phyloP scores from a whole-genome alignment of 805 yeast species.

The Yamadazyma tumulicola region DNA sequence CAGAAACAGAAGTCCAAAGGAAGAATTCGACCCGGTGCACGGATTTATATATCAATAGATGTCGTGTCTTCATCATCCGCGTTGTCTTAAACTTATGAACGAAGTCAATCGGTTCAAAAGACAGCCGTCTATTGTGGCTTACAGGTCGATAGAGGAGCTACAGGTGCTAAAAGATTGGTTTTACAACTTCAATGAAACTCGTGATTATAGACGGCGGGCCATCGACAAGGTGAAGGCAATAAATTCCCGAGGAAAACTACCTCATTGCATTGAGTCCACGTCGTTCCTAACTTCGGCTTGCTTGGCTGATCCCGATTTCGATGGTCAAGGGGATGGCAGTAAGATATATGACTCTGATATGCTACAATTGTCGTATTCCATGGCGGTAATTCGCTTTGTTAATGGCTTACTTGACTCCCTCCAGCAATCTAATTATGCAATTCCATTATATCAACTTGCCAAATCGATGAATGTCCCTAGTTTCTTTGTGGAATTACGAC shows the following conservation, averaged over 20 bases:
- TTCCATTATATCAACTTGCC: slow-evolving; percentile 76
- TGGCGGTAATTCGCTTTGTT: slow-evolving; percentile 80
- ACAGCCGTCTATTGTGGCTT: slow-evolving; percentile 20
- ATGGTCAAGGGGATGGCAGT: slow-evolving; percentile 6
- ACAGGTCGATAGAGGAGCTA: slow-evolving; percentile 42
- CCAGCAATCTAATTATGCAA: slow-evolving; percentile 75
- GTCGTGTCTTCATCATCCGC: no score
- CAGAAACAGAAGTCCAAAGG: no score
- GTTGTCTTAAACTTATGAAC: no score
- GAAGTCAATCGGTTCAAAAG: background rate
- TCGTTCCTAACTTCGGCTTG: slow-evolving; percentile 51
- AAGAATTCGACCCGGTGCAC: no score
- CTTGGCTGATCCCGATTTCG: slow-evolving; percentile 28
- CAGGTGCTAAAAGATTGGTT: slow-evolving; percentile 48
- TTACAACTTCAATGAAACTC: slow-evolving; percentile 31
- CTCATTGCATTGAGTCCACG: slow-evolving; percentile 72
- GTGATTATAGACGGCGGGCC: slow-evolving; percentile 41
- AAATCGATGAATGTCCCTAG: slow-evolving; percentile 64
- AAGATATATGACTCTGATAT: slow-evolving; percentile 25
- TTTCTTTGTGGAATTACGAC: slow-evolving; percentile 85
- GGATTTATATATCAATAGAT: no score
- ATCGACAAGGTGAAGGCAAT: slow-evolving; percentile 51
- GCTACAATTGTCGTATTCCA: slow-evolving; percentile 56
- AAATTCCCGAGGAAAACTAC: slow-evolving; percentile 58
- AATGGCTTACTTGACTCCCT: slow-evolving; percentile 87